Base-by-base conservation (phyloP, 1,284 basidiomycete species). In the Trichosporon inkin region DNA sequence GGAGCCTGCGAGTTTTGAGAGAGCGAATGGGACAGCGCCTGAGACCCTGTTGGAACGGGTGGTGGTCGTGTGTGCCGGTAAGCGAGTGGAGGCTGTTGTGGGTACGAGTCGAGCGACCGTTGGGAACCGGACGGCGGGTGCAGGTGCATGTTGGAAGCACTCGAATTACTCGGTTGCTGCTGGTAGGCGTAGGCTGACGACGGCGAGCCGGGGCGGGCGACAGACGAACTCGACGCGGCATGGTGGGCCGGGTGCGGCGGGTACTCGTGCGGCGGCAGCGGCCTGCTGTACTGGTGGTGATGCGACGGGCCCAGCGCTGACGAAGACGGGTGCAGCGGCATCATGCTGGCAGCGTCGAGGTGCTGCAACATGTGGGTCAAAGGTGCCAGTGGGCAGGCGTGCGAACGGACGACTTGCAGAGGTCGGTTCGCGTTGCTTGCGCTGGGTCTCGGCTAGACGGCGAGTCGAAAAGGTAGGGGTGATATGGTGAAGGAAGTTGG, bases 31-130 rank as follows among this genome's bases (percentile, higher is more conserved):
- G 41, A 47, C 22, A 47, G 41, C 41, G 41, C 22, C 41, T 47
- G 41, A 47, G 41, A 47, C 41, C 41, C 41, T 47, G 22, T 47
- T 20, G 41, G 41, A 47, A 47, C 41, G 24, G 41, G 41, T 47
- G 41, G 41, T 47, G 41, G 41, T 47, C 41, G 41, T 47, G 41
- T 47, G 41, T 47, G 41, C 41, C 41, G 41, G 41, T 47, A 47
- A 32, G 28, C 28, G 41, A 24, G 41, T 47, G 41, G 41, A 47
- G 41, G 41, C 41, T 47, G 41, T 20, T 47, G 41, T 14, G 41
- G 41, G 41, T 47, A 28, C 14, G 41, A 28, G 13, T 47, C 41
- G 22, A 47, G 16, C 7, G 41, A 14, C 24, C 41, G 41, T 28
- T 47, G 41, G 20, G 41, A 47, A 28, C 41, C 24, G 11, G 41